Evolutionary conservation across 768 basidiomycete genomes (phyloP), one percentile per base, ranked within the genome.

Genomic region (Dentipellis sp.): DNA sequence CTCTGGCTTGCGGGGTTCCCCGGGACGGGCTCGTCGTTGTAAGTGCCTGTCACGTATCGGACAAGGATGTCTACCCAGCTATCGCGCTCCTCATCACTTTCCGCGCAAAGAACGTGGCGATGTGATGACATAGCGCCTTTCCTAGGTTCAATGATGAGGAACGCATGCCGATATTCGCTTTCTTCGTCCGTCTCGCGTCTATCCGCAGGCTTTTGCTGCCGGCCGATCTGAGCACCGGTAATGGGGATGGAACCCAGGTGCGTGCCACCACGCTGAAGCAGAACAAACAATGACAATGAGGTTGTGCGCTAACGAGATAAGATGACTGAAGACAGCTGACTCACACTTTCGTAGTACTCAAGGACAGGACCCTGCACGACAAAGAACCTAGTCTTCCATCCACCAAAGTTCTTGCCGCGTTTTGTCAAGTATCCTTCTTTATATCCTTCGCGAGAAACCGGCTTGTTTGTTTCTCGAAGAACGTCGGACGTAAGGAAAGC

Each of bases 391-490:
- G 92, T 92, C 67, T 95, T 94, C 95, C 92, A 94, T 2, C 95
- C 94, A 47, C 97, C 97, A 71, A 98, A 97, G 65, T 92, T 97
- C 75, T 97, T 93, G 19, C 94, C 94, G 56, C 93, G 80, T 72
- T 97, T 97, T 17, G 95, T 97, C 37, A 97, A 74, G 68, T 95
- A 95, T 14, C 94, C 95, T 69, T 95, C 91, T 70, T 95, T 97
- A 72, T 94, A 84, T 23, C 89, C 89, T 1, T 78, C 78, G 65
- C 88, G 86, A 74, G 81, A 81, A 17, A 88, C 88, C 2, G 89
- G 86, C 59, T 84, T 82, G 67, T 81, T 82, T 47, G 84, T 74
- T 60, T 86, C 84, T 36, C 83, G 83, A 37, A 94, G 80, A 54
- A 95, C 78, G 66, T 95, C 94, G 6, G 90, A 89, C 29, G 88